phyloP scores from a whole-genome alignment of 192 early-diverging fungal species.

The Diversispora epigaea region DNA sequence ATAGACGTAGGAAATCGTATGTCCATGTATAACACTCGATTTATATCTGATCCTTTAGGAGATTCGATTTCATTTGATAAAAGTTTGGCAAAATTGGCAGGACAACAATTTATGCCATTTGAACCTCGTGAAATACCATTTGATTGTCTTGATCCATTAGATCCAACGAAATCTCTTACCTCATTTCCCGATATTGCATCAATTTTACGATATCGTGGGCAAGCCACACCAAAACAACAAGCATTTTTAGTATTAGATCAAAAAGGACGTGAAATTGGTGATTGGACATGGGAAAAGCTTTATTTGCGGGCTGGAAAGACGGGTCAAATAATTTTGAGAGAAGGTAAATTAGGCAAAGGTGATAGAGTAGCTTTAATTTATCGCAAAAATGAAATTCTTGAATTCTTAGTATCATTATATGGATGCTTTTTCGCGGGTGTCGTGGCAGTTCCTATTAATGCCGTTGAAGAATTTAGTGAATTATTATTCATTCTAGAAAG shows the following conservation, averaged over 20 bases:
- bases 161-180: constrained; percentile 46
- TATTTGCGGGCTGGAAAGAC: constrained; percentile 70
- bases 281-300: constrained; percentile 74
- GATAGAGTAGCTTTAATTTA: constrained; percentile 77
- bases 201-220: constrained; percentile 65
- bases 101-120: constrained; percentile 55
- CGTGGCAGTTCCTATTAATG: constrained; percentile 82
- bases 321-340: constrained; percentile 64
- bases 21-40: neutral
- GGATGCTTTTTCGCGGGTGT: constrained; percentile 82
- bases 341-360: constrained; percentile 58
- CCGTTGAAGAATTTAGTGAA: constrained; percentile 78
- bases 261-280: constrained; percentile 68
- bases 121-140: constrained; percentile 50
- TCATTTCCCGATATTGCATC: constrained; percentile 65
- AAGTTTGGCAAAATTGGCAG: constrained; percentile 45
- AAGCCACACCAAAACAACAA: constrained; percentile 52
- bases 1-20: neutral
- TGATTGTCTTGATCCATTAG: constrained; percentile 39
- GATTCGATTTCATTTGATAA: constrained; percentile 31
- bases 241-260: constrained; percentile 72
- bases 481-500: constrained; percentile 71
- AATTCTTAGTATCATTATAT: constrained; percentile 78
- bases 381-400: constrained; percentile 75
- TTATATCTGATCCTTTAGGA: constrained; percentile 33